phyloP scores from a whole-genome alignment of 495 filamentous ascomycete species.

The Aspergillus leporis region DNA sequence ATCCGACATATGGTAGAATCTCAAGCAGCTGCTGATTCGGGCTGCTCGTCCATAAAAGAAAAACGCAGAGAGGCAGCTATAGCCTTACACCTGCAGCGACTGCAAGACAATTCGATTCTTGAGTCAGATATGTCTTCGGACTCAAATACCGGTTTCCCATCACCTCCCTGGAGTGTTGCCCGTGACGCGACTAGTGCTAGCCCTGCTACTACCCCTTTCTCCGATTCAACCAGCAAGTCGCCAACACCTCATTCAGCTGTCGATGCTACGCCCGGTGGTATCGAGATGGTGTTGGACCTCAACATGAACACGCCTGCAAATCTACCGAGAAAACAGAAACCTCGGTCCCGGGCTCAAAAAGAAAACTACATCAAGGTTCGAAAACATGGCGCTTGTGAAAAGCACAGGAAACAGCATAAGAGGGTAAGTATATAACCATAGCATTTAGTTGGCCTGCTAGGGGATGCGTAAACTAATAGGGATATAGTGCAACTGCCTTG shows the following conservation, averaged over 20 bases:
- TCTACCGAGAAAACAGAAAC: conserved; percentile 48
- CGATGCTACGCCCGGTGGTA: conserved; percentile 22
- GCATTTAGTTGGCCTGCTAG: background rate
- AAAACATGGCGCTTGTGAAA: conserved; percentile 48
- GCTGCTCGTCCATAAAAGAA: conserved; percentile 40
- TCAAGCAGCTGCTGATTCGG: conserved; percentile 38
- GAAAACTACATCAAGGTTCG: conserved; percentile 52
- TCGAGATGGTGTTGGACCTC: conserved; percentile 48
- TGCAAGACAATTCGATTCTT: conserved; percentile 33
- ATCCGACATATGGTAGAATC: conserved; percentile 43
- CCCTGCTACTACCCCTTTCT: conserved; percentile 18
- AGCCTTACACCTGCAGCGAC: conserved; percentile 41
- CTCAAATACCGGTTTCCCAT: conserved; percentile 40
- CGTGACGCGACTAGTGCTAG: conserved; percentile 21
- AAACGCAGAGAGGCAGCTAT: conserved; percentile 48
- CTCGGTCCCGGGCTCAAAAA: conserved; percentile 45
- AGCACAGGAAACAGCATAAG: conserved; percentile 52
- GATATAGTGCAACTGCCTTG: conserved; percentile 47
- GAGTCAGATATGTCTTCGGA: conserved; percentile 34
- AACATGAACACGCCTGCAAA: conserved; percentile 49
- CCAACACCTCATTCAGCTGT: conserved; percentile 20
- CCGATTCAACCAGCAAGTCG: conserved; percentile 20
- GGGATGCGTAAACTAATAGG: conserved; percentile 20
- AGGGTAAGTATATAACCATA: conserved; percentile 31
- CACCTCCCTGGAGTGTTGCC: conserved; percentile 36